Percentiles rank a stretch among this genome's conserved stretches.
phyloP scores from a whole-genome alignment of 1,284 basidiomycete genomes.

The Trametes pubescens region DNA sequence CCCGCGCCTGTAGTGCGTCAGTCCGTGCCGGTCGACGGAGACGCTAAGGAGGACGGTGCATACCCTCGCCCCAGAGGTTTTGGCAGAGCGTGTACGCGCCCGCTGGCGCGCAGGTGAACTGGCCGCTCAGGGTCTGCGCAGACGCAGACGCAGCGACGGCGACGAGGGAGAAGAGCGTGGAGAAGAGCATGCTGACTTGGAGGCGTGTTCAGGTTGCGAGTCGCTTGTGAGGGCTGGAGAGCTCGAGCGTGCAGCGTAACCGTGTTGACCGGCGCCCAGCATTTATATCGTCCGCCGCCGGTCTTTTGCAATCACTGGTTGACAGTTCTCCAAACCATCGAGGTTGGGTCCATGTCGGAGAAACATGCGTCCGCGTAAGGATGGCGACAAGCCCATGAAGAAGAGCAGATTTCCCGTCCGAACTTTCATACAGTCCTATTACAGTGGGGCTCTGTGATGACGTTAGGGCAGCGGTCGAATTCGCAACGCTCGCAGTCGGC shows the following conservation, averaged over 20 bases:
- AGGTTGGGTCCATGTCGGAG: conserved; percentile 8
- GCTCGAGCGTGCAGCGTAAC: not conserved
- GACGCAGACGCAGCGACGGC: conserved; percentile 32
- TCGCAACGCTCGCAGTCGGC: not conserved
- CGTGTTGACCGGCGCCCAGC: not conserved
- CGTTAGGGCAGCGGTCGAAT: not conserved
- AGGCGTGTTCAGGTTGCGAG: no score
- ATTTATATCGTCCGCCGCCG: not conserved
- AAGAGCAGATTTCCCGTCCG: not conserved
- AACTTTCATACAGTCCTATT: not conserved
- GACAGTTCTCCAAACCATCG: not conserved
- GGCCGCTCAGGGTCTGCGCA: conserved; percentile 50
- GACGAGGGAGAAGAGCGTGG: conserved; percentile 30
- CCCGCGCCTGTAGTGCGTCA: conserved; percentile 46
- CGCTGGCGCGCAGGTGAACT: conserved; percentile 53
- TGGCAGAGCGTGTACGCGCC: conserved; percentile 62
- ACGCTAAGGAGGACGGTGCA: conserved; percentile 26
- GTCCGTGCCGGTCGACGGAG: not conserved
- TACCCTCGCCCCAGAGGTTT: conserved; percentile 62
- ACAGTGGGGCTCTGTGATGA: not conserved
- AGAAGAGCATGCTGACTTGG: conserved; percentile 29
- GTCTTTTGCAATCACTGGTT: no score
- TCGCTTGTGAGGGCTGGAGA: not conserved
- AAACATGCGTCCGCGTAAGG: not conserved
- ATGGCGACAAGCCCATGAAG: not conserved